These are phyloP conservation scores for Panaeolus cyanescens DNA, from an alignment of 768 basidiomycete species.

Conservation along the genomic window DNA sequence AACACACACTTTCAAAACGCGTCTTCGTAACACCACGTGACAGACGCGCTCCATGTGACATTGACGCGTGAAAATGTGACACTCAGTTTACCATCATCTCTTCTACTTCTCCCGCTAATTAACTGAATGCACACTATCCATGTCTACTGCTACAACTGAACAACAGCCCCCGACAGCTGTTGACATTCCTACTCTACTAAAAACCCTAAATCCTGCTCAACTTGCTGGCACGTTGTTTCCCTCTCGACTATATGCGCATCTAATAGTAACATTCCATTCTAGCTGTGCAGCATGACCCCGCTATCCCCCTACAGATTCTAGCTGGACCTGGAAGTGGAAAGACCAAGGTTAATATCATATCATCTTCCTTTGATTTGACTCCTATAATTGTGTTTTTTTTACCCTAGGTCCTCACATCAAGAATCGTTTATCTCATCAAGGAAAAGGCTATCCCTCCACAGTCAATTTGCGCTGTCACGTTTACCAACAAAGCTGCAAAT, in stretches of 20 bases:
- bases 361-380: not conserved
- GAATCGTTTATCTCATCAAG: constrained; percentile 67
- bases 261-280: constrained; percentile 45
- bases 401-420: constrained; percentile 60
- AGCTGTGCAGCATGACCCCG: constrained; percentile 71
- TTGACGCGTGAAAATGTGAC: not conserved
- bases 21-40: constrained; percentile 5
- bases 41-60: not conserved
- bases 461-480: constrained; percentile 78
- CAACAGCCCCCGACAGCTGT: not conserved
- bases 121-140: not conserved
- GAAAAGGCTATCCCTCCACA: constrained; percentile 51
- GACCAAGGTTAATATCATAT: constrained; percentile 45
- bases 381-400: not conserved
- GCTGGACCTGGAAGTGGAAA: constrained; percentile 81
- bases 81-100: not conserved
- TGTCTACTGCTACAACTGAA: not conserved
- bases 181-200: constrained; percentile 6
- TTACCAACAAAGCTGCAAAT: constrained; percentile 88
- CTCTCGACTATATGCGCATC: not conserved
- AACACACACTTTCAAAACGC: not conserved
- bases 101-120: not conserved
- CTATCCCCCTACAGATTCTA: constrained; percentile 72
- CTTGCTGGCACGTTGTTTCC: constrained; percentile 30
- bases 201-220: constrained; percentile 38